These are phyloP conservation scores for Catharanthus roseus DNA, from an alignment of 257 asterid genomes.

Conservation along the genomic window DNA sequence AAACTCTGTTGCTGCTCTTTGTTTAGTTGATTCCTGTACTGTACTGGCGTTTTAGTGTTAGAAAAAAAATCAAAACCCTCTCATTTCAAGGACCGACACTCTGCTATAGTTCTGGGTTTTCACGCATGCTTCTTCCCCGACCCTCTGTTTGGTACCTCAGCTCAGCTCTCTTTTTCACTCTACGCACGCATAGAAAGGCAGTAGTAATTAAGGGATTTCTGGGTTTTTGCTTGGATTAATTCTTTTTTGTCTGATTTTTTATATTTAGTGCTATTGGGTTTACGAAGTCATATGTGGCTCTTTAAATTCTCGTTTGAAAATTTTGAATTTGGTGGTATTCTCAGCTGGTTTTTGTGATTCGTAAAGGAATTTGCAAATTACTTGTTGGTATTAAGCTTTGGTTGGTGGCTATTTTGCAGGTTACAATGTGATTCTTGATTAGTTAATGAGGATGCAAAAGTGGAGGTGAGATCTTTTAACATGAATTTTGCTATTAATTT, in stretches of 20 bases:
- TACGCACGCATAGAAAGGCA: background rate
- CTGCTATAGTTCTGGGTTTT: constrained; percentile 4
- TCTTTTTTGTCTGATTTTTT: background rate
- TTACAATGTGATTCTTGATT: background rate
- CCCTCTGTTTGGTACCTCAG: constrained; percentile 2
- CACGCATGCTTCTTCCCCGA: constrained; percentile 10
- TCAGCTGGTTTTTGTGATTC: background rate
- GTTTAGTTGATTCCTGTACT: background rate
- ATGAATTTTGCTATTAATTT: constrained; percentile 40
- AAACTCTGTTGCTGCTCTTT: background rate
- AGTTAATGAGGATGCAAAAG: constrained; percentile 7
- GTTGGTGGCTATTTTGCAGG: constrained; percentile 10
- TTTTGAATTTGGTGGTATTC: background rate
- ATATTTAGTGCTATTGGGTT: background rate
- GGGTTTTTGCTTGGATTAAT: background rate
- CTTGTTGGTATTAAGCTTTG: background rate
- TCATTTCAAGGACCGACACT: constrained; percentile 16
- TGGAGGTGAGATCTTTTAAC: constrained; percentile 2
- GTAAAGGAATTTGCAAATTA: background rate
- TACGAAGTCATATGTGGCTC: background rate
- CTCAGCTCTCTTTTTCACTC: background rate
- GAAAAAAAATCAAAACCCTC: background rate
- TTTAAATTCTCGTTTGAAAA: background rate
- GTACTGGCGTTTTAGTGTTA: background rate
- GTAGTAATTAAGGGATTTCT: background rate